Evolutionary conservation across 495 filamentous ascomycete species (phyloP), one percentile per base, ranked within the genome.

Genomic region (Trichodelitschia bisporula): DNA sequence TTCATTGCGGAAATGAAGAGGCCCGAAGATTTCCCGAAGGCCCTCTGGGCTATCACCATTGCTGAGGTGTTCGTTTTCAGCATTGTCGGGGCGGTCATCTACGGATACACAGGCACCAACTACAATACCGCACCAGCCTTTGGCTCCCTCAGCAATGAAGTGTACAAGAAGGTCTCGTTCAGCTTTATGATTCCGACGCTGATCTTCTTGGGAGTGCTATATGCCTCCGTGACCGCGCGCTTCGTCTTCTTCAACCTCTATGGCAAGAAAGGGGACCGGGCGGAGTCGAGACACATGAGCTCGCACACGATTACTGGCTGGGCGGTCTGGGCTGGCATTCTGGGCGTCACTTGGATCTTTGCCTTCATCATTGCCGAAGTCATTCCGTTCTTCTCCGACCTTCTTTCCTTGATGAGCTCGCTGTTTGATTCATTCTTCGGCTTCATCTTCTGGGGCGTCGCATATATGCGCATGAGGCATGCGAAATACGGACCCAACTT

Each of bases 1-100:
- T 90, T 90, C 56, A 90, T 90, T 38, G 79, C 79, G 3, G 79
- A 90, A 46, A 90, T 90, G 79, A 69, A 66, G 44, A 63, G 86
- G 20, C 79, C 79, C 0, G 61, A 59, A 34, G 79, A 90, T 38
- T 90, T 90, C 47, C 79, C 77, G 44, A 89, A 89, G 49, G 77
- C 79, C 15, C 60, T 90, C 2, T 86, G 76, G 56, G 75, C 69
- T 13, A 77, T 84, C 33, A 86, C 79, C 19, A 77, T 86, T 31
- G 69, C 71, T 31, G 79, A 90, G 42, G 56, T 89, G 30, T 66
- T 86, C 31, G 56, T 84, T 6, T 90, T 86, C 53, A 70, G 66
- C 40, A 40, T 78, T 18, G 72, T 77, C 21, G 79, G 78, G 3
- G 53, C 63, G 3, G 59, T 83, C 31, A 61, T 80, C 9, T 86